These are phyloP conservation scores for Sugiyamaella americana DNA, from an alignment of 805 yeast genomes.

Conservation along the genomic window DNA sequence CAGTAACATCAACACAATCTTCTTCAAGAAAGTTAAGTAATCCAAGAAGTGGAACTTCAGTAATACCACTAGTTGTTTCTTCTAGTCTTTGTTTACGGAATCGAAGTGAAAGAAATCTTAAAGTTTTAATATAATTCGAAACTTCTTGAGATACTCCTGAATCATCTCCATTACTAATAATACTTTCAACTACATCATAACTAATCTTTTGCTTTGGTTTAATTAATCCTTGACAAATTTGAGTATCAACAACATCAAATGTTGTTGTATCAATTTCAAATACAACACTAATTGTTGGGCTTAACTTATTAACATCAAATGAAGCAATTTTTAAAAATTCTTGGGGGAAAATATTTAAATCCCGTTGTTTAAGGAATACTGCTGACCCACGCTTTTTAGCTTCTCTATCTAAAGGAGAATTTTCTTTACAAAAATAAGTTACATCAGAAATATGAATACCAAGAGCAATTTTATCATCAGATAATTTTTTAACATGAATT, in stretches of 20 bases:
- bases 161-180: slow-evolving; percentile 5
- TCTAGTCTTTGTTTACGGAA: slow-evolving; percentile 58
- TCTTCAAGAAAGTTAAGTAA: slow-evolving; percentile 79
- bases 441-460: slow-evolving; percentile 86
- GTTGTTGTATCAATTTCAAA: slow-evolving; percentile 68
- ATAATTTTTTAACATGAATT: slow-evolving; percentile 62
- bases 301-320: slow-evolving; percentile 52
- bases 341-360: slow-evolving; percentile 61
- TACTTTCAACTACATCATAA: slow-evolving; percentile 15
- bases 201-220: slow-evolving; percentile 49
- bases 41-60: slow-evolving; percentile 46
- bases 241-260: slow-evolving; percentile 66
- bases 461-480: slow-evolving; percentile 60
- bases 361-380: slow-evolving; percentile 77
- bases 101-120: slow-evolving; percentile 59
- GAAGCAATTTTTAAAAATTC: slow-evolving; percentile 51
- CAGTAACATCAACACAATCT: slow-evolving; percentile 63
- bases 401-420: slow-evolving; percentile 76
- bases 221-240: slow-evolving; percentile 67
- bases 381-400: slow-evolving; percentile 86
- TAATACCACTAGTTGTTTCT: slow-evolving; percentile 6
- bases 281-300: slow-evolving; percentile 68
- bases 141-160: slow-evolving; percentile 23
- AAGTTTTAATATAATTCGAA: slow-evolving; percentile 53
- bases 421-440: slow-evolving; percentile 62